A percentile compares a stretch with the other conserved stretches of the same genome.
phyloP scores from a whole-genome alignment of 2,329 filamentous ascomycete species.

The Pyricularia sp. region DNA sequence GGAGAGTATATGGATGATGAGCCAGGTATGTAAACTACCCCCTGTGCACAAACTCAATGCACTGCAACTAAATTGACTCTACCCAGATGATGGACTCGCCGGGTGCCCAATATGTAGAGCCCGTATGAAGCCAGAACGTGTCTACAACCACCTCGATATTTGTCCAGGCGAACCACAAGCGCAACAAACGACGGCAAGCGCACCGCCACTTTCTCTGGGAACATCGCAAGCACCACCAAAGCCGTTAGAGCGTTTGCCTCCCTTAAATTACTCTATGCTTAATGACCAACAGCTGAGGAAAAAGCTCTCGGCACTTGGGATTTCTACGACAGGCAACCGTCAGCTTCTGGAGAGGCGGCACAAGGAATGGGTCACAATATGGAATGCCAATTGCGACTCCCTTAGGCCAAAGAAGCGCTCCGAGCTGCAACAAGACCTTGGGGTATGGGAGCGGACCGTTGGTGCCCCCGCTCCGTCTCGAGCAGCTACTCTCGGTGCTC shows the following conservation, averaged over 20 bases:
- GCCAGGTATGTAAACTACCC: constrained; percentile 13
- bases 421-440: constrained; percentile 66
- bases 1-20: constrained; percentile 18
- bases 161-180: constrained; percentile 16
- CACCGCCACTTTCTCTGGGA: not conserved
- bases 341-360: constrained; percentile 65
- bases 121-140: constrained; percentile 66
- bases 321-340: constrained; percentile 57
- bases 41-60: not conserved
- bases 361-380: constrained; percentile 86
- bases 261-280: constrained; percentile 76
- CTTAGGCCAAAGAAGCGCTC: constrained; percentile 53
- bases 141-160: constrained; percentile 70
- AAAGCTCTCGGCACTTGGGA: constrained; percentile 69
- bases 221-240: constrained; percentile 13
- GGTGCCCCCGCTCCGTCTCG: constrained; percentile 32
- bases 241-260: constrained; percentile 53
- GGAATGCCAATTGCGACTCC: constrained; percentile 95
- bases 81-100: constrained; percentile 58
- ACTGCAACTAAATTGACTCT: constrained; percentile 7
- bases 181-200: not conserved
- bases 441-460: constrained; percentile 76
- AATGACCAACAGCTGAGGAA: constrained; percentile 66
- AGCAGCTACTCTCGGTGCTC: constrained; percentile 21
- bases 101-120: constrained; percentile 70